Percentiles rank a stretch among this genome's conserved stretches.
phyloP scores from a whole-genome alignment of 2,329 filamentous ascomycete genomes.

The Thelonectria blattea region DNA sequence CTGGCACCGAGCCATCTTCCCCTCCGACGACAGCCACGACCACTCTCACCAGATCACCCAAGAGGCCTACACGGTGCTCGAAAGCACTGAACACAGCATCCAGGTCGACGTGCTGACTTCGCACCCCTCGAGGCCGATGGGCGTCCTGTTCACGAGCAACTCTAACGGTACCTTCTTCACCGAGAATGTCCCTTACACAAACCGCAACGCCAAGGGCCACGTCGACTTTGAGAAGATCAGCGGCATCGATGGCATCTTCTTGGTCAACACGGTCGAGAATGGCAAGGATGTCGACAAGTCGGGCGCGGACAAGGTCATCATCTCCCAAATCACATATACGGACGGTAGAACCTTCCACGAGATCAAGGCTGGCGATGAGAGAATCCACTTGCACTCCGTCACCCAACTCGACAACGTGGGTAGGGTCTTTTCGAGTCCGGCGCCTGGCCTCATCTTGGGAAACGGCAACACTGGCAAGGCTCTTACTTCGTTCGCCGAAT shows the following conservation, averaged over 20 bases:
- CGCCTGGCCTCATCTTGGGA: slow-evolving; percentile 92
- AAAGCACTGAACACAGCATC: slow-evolving; percentile 97
- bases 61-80: slow-evolving; percentile 89
- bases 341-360: slow-evolving; percentile 86
- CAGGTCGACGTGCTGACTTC: slow-evolving; percentile 90
- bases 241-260: slow-evolving; percentile 87
- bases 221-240: slow-evolving; percentile 97
- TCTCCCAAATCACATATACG: slow-evolving; percentile 90
- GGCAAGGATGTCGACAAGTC: slow-evolving; percentile 72
- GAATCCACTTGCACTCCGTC: slow-evolving; percentile 89
- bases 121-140: slow-evolving; percentile 72
- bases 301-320: slow-evolving; percentile 67
- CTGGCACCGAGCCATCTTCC: slow-evolving; percentile 94
- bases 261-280: slow-evolving; percentile 90
- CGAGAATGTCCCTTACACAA: slow-evolving; percentile 89
- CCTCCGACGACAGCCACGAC: slow-evolving; percentile 74
- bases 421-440: slow-evolving; percentile 89
- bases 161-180: slow-evolving; percentile 97
- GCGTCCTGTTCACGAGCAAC: slow-evolving; percentile 91
- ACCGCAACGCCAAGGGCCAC: slow-evolving; percentile 74
- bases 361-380: slow-evolving; percentile 70
- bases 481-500: slow-evolving; percentile 73
- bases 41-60: slow-evolving; percentile 75
- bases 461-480: slow-evolving; percentile 86
- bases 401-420: slow-evolving; percentile 84